phyloP scores from a whole-genome alignment of 2,329 filamentous ascomycete genomes.

The Aspergillus sp. region DNA sequence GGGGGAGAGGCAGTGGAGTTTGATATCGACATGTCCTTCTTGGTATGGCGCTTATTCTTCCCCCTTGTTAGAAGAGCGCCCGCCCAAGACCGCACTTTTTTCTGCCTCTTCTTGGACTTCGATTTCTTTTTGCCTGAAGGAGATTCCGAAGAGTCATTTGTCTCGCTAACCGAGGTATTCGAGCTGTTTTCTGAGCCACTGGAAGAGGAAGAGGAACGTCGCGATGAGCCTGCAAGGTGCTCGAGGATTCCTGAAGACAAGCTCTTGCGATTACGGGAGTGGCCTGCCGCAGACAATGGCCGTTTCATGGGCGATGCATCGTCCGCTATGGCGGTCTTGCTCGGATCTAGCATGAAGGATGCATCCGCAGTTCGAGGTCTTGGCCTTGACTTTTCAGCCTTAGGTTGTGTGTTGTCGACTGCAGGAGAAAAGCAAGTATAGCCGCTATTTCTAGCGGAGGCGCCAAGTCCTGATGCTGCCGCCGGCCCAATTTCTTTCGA shows the following conservation, averaged over 20 bases:
- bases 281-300: conserved; percentile 44
- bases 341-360: conserved; percentile 35
- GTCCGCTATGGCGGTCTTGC: conserved; percentile 18
- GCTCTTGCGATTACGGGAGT: conserved; percentile 35
- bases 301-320: conserved; percentile 36
- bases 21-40: conserved; percentile 42
- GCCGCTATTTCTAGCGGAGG: conserved; percentile 71
- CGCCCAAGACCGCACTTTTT: conserved; percentile 70
- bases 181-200: conserved; percentile 35
- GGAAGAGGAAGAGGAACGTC: conserved; percentile 33
- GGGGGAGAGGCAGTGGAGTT: conserved; percentile 49
- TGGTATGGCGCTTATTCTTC: conserved; percentile 50
- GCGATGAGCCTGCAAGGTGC: conserved; percentile 26
- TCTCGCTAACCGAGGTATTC: conserved; percentile 32
- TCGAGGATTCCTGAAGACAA: conserved; percentile 32
- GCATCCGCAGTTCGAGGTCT: conserved; percentile 50
- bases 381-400: conserved; percentile 29
- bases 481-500: conserved; percentile 79
- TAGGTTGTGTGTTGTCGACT: conserved; percentile 49
- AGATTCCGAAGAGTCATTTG: conserved; percentile 24
- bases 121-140: conserved; percentile 36
- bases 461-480: conserved; percentile 66
- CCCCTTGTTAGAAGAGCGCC: conserved; percentile 52
- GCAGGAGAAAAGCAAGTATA: conserved; percentile 51
- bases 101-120: conserved; percentile 58